Evolutionary conservation across 345 rosid species (phyloP).

Genomic region (Brassica cretica): DNA sequence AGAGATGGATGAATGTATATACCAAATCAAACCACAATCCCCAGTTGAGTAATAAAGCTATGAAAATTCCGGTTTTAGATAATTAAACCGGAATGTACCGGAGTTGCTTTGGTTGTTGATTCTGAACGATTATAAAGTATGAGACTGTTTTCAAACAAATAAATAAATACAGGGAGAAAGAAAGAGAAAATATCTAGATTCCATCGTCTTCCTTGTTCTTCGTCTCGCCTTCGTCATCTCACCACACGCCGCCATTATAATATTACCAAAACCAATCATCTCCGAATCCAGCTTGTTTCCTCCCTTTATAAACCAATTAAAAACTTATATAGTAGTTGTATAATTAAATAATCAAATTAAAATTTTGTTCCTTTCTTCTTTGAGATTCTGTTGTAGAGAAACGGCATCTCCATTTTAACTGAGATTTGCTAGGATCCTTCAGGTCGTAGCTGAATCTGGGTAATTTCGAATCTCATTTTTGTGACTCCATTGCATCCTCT

Average conservation of each 20-base stretch:
- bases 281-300: constrained; percentile 36
- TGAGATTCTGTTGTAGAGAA: constrained; percentile 23
- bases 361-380: constrained; percentile 20
- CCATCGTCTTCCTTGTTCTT: constrained; percentile 7
- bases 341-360: background rate
- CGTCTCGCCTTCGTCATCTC: constrained; percentile 18
- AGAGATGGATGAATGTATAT: background rate
- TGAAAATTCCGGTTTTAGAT: background rate
- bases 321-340: background rate
- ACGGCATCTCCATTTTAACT: constrained; percentile 19
- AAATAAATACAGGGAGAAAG: background rate
- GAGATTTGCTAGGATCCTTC: constrained; percentile 24
- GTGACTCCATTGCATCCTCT: background rate
- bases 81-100: constrained; percentile 28
- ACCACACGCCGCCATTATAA: constrained; percentile 21
- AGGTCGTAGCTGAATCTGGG: constrained; percentile 34
- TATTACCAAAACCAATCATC: constrained; percentile 31
- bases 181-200: constrained; percentile 7
- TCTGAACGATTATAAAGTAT: constrained; percentile 26
- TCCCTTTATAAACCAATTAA: background rate
- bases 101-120: constrained; percentile 16
- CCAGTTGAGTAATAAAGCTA: background rate
- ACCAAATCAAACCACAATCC: constrained; percentile 4
- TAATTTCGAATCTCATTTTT: constrained; percentile 27
- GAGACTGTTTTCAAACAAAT: background rate